Conservation (phyloP, 2,329 filamentous ascomycete genomes). For the Diaporthe sp. region DNA sequence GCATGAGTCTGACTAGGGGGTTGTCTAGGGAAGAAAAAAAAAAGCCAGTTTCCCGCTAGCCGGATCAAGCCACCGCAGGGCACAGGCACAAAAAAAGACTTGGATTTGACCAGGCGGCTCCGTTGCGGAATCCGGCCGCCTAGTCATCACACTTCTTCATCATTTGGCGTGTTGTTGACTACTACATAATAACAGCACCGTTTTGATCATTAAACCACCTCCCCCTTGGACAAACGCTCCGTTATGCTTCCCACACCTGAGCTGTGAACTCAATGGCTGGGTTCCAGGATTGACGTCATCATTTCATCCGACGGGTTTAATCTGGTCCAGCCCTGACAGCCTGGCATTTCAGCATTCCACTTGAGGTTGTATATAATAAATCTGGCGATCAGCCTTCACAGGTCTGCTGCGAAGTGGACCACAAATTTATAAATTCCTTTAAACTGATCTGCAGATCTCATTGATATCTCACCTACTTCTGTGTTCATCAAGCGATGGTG, state of each 20-base stretch:
- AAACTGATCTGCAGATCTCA: neutral
- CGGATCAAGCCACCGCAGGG: neutral
- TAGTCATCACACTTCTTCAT: neutral
- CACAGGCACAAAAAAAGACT: neutral
- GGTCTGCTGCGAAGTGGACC: too few species aligned
- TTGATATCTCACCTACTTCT: neutral
- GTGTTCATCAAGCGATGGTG: neutral
- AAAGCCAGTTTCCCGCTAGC: conserved; percentile 23
- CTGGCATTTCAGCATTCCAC: neutral
- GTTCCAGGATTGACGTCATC: neutral
- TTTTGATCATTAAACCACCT: neutral
- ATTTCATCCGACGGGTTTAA: neutral
- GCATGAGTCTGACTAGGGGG: neutral
- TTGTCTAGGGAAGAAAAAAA: neutral
- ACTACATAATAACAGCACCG: neutral
- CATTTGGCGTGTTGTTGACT: neutral
- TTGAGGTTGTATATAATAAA: neutral
- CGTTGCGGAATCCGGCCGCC: neutral
- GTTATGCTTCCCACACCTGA: neutral
- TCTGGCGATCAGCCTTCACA: too few species aligned
- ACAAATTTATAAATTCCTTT: too few species aligned
- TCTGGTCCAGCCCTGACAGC: neutral
- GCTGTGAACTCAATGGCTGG: neutral
- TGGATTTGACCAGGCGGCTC: neutral
- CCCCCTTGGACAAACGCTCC: neutral